Percentiles rank a stretch among this genome's conserved stretches.
Conservation (phyloP, 2,329 filamentous ascomycete species). For the Pestalotiopsis sp. region DNA sequence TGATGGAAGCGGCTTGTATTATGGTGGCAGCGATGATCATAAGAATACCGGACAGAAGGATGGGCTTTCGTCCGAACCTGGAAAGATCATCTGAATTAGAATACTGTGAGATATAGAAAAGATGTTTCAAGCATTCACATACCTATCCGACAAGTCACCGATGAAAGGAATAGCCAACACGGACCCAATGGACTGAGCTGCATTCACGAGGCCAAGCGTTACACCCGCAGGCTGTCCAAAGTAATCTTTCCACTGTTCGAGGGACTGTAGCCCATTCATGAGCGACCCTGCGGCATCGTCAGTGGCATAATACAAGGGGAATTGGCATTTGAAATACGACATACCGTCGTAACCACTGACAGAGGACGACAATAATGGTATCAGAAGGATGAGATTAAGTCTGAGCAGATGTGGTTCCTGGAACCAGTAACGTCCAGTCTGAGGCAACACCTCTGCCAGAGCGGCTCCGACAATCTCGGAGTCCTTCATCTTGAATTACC, state of each 20-base stretch:
- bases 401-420: slow-evolving; percentile 43
- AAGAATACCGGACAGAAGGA: slow-evolving; percentile 31
- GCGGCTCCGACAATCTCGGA: slow-evolving; percentile 30
- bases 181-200: slow-evolving; percentile 31
- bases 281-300: slow-evolving; percentile 28
- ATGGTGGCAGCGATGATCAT: slow-evolving; percentile 37
- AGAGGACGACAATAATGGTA: slow-evolving; percentile 42
- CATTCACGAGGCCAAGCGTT: slow-evolving; percentile 34
- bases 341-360: slow-evolving; percentile 44
- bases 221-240: slow-evolving; percentile 33
- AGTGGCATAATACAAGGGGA: not conserved
- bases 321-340: not conserved
- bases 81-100: not conserved
- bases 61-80: slow-evolving; percentile 26
- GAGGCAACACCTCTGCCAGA: slow-evolving; percentile 38
- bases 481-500: slow-evolving; percentile 12
- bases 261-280: slow-evolving; percentile 44
- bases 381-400: slow-evolving; percentile 45
- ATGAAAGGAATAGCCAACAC: slow-evolving; percentile 37
- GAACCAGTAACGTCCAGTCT: slow-evolving; percentile 44
- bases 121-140: slow-evolving; percentile 2
- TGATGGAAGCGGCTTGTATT: slow-evolving; percentile 39
- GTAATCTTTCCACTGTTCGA: slow-evolving; percentile 35
- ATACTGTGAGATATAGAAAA: not conserved
- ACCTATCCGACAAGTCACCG: slow-evolving; percentile 35